Evolutionary conservation across 2,329 filamentous ascomycete genomes (phyloP).

Genomic region (Ophiobolus disseminans): DNA sequence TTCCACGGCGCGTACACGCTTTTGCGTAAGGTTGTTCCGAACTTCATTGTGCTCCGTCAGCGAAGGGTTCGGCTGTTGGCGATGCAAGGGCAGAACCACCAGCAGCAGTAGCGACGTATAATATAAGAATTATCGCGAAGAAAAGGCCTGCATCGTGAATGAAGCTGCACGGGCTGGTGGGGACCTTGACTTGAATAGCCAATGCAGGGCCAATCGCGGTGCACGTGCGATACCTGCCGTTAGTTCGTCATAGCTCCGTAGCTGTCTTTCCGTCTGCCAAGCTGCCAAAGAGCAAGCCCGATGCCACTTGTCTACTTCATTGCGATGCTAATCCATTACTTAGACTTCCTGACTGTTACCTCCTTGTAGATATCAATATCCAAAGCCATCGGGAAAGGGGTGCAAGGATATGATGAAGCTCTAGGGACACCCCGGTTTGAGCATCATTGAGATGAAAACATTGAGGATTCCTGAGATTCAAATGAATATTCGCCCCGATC

Average conservation of each 20-base stretch:
- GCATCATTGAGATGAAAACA: too few species aligned
- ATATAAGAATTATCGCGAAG: conserved; percentile 7
- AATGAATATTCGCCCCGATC: too few species aligned
- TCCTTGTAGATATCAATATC: too few species aligned
- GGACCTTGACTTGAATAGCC: conserved; percentile 13
- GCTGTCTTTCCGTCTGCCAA: not conserved
- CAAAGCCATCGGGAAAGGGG: too few species aligned
- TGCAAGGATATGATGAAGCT: too few species aligned
- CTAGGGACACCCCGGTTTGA: too few species aligned
- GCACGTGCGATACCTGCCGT: conserved; percentile 22
- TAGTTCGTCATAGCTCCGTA: conserved; percentile 11
- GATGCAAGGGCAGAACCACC: conserved; percentile 9
- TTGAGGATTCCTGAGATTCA: too few species aligned
- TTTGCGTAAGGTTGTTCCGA: conserved; percentile 84
- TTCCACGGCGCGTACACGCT: conserved; percentile 88
- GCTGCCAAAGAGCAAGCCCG: not conserved
- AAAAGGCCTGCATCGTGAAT: conserved; percentile 18
- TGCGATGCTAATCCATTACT: too few species aligned
- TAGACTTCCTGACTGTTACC: too few species aligned
- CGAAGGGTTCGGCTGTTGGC: conserved; percentile 1
- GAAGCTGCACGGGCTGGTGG: conserved; percentile 2
- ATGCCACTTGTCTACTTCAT: not conserved
- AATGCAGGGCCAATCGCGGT: conserved; percentile 21
- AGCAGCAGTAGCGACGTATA: conserved; percentile 10
- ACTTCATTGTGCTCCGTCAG: conserved; percentile 72